Evolutionary conservation across 768 basidiomycete genomes (phyloP), one percentile per base, ranked within the genome.

Genomic region (Galerina sulciceps): DNA sequence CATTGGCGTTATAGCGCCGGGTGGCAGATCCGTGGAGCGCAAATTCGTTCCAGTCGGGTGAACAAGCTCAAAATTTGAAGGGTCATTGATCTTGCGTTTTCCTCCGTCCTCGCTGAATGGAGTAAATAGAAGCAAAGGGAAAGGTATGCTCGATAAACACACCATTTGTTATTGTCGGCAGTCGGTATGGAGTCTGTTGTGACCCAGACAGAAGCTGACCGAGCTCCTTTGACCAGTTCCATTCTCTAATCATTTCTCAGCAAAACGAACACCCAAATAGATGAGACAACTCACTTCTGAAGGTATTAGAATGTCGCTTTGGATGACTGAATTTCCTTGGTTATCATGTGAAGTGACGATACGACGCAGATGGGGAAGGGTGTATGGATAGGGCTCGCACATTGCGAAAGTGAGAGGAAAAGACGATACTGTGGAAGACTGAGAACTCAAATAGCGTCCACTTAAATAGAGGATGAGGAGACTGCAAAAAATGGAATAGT

Each of bases 11-110:
- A 67, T 69, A 37, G 69, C 75, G 4, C 84, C 84, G 40, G 86
- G 85, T 6, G 78, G 82, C 4, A 87, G 69, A 44, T 86, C 85
- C 1, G 85, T 86, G 46, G 77, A 79, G 44, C 78, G 77, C 18
- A 84, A 63, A 57, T 80, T 82, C 6, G 82, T 79, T 10, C 83
- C 84, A 34, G 65, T 72, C 4, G 73, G 73, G 41, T 74, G 75
- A 41, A 80, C 75, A 14, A 86, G 70, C 1, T 80, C 78, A 35
- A 81, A 69, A 59, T 80, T 79, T 15, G 67, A 57, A n/a, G 58
- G 41, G 40, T 75, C 75, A 5, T 78, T 75, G 13, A 81, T 71
- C 26, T 58, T 57, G 31, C 84, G 76, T 11, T 63, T 68, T 11
- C 76, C 81, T 13, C 85, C 85, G 59, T 86, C 85, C n/a, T 79